Base-by-base conservation (phyloP, 176 grass and related monocot species). In the Secale cereale region DNA sequence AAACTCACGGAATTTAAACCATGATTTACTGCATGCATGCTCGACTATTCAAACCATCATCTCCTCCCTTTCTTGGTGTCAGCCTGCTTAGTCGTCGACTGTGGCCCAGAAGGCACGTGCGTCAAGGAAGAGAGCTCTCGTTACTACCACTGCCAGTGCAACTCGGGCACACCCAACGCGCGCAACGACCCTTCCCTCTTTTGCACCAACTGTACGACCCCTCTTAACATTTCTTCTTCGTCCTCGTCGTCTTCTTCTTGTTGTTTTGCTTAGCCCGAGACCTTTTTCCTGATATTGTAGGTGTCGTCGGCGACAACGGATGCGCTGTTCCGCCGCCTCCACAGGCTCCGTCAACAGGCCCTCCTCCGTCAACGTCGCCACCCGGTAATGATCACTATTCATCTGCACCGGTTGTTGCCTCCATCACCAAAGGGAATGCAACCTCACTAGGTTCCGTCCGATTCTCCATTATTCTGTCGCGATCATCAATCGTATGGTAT, bases 141-240 rank as follows among this genome's bases (percentile, higher is more conserved):
- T 4, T 57, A 57, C 54, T 88, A 28, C 79, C 74, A 28, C 14
- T 88, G 87, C 29, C 77, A 81, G 11, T 89, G 87, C 77, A 5
- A 61, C 0, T n/a, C 10, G 11, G 82, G 78, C 48, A 29, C 6
- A 16, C 0, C 3, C 82, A 89, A 89, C 61, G 20, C 76, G 70
- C 22, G 76, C 70, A 70, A 70, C 82, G 1, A n/a, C 10, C 76
- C 78, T 72, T 6, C 7, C 15, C 8, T 77, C 48, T 83, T 78
- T 13, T 89, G 87, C 78, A 5, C 76, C 37, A 76, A 59, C 36
- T 88, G 86, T 88, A 83, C 41, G 43, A 46, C 1, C 43, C 13
- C 43, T 46, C 43, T 14, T 15, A 46, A 46, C 13, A 14, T 45
- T 45, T 45, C 41, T 43, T 43, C 40, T 14, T 45, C 41, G 3